Evolutionary conservation across 176 grass and related monocot species (phyloP), one percentile per base, ranked within the genome.

Genomic region (Miscanthus lutarioriparius): DNA sequence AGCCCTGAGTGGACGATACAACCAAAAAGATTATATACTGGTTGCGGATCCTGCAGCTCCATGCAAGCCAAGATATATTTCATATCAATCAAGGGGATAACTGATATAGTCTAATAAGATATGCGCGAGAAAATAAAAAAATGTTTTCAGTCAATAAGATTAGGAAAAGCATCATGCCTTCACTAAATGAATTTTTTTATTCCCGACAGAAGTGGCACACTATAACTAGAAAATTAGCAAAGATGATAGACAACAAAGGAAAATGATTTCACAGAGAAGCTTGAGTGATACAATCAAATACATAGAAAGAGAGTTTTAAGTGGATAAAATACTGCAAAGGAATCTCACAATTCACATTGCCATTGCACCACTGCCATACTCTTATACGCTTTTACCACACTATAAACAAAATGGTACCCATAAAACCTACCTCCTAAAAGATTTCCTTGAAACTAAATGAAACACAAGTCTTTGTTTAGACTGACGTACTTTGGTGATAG

Each of bases 1-100:
- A 87, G 76, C 19, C 97, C 97, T 82, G 93, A 87, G 87, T 99
- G 97, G 41, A 99, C 91, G 70, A 99, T 96, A 75, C 90, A 89
- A 19, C 97, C 93, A 88, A 94, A 96, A 80, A 99, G 93, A 81
- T 87, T 92, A 86, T 99, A 96, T 85, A 89, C 84, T 36, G 77
- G 77, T 19, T 82, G 89, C 44, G 91, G 87, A 91, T 87, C 91
- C 97, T 99, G 84, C 81, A 88, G 48, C 72, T 69, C 51, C 64
- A 77, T 49, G 43, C 20, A 89, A 80, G 83, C 11, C 67, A 49
- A 87, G 35, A 91, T 6, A 80, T 66, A 80, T 79, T 35, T 80
- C 73, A 89, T 65, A 79, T 7, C 63, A 75, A 80, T 30, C 51
- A 38, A 70, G 67, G 23, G 43, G 32, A 12, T 33, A 68, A 17